A percentile compares a stretch with the other conserved stretches of the same genome.
These are phyloP conservation scores for Pythium vanterpoolii DNA, from an alignment of 352 stramenopile species.

Conservation along the genomic window DNA sequence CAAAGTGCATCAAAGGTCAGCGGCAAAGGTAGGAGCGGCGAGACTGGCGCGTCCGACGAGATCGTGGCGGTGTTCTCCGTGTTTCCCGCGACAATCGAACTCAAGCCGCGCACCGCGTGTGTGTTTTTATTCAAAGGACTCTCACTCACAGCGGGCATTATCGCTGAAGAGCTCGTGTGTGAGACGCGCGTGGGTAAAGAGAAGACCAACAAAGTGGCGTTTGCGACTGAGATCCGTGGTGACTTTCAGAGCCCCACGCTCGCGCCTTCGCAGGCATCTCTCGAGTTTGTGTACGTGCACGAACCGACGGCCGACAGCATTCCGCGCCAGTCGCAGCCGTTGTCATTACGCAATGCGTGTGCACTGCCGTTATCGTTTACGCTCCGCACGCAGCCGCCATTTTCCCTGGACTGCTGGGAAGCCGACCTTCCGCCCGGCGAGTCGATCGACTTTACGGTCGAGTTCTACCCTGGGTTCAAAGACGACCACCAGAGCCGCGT, in stretches of 20 bases:
- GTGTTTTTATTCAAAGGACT: constrained; percentile 92
- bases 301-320: constrained; percentile 58
- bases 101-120: constrained; percentile 92
- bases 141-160: constrained; percentile 48
- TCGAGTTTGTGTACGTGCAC: constrained; percentile 90
- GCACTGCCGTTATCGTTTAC: constrained; percentile 89
- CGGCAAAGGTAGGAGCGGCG: not conserved
- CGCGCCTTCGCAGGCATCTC: constrained; percentile 53
- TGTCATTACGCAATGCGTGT: constrained; percentile 87
- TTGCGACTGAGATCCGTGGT: constrained; percentile 82
- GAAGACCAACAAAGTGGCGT: constrained; percentile 85
- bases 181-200: constrained; percentile 92
- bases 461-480: constrained; percentile 93
- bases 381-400: constrained; percentile 87
- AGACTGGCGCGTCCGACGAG: constrained; percentile 15
- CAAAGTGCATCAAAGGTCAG: constrained; percentile 11
- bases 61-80: constrained; percentile 84
- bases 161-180: constrained; percentile 87
- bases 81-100: constrained; percentile 88
- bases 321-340: constrained; percentile 53
- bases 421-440: constrained; percentile 80
- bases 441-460: constrained; percentile 76
- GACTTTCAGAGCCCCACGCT: constrained; percentile 92
- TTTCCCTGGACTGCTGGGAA: constrained; percentile 91
- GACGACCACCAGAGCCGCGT: constrained; percentile 88